Base-by-base conservation (phyloP, 2,329 filamentous ascomycete genomes). In the Exutisphaerella laricina region DNA sequence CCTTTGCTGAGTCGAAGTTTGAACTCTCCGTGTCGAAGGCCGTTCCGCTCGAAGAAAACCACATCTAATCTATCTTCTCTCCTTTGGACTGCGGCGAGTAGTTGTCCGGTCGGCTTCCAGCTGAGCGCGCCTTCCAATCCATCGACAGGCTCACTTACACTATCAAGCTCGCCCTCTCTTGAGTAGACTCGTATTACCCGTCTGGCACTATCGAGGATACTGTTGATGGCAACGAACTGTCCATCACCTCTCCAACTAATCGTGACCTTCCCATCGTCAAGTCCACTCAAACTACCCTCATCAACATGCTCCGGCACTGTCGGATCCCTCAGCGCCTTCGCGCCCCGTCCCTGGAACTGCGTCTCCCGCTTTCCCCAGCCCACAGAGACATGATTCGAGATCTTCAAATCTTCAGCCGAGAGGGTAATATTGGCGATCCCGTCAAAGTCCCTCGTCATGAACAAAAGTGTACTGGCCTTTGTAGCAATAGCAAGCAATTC, bases 321-420 rank as follows among this genome's bases (percentile, higher is more conserved):
- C 12, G 92, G 92, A 64, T 98, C 92, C 41, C 87, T 79, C 51
- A 97, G 71, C 14, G 88, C 88, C 67, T 80, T 82, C 44, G 89
- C 53, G 28, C 62, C 53, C 39, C 62, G 56, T 5, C 92, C 92
- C 60, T 96, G 86, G 64, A 98, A 98, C 64, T 98, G 92, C 0
- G 92, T 98, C 67, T 98, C 92, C 62, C 85, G 88, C 71, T 97
- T 97, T 46, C 92, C 92, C 92, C 92, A 98, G 37, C 92, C 92
- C 16, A 98, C 90, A 14, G 88, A 94, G 23, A 64, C 44, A 96
- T 92, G 70, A 96, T 89, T 63, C 84, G 92, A 18, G 85, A 97
- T n/a, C 80, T 79, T 56, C 84, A 84, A 50, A 94, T 76, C 65
- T 94, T 90, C 86, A 0, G 72, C 62, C 0, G 77, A 79, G 64